Base-by-base conservation (phyloP, 192 early-diverging fungal species). In the Chytriomyces hyalinus region DNA sequence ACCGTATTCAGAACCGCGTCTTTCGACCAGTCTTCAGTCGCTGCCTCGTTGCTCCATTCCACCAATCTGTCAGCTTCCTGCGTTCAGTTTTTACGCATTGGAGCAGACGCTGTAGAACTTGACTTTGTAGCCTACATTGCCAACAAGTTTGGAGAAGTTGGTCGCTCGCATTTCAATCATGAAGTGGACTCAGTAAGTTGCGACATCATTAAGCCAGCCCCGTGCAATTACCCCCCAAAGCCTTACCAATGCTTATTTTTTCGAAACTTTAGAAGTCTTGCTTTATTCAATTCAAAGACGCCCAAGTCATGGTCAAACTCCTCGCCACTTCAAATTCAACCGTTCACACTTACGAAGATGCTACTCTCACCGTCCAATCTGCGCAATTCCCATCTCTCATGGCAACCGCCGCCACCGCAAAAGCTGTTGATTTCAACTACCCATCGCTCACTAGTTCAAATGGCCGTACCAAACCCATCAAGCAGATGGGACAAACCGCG, bases 211-310 rank as follows among this genome's bases (percentile, higher is more conserved):
- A 57, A n/a, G 10, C 10, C 51, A 20, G 53, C 53, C 3, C 3
- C 1, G 15, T 57, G 53, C 53, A 13, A 20, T 57, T 57, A n/a
- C 53, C 53, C 20, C 20, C 53, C 20, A n/a, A 20, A 57, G 53
- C 15, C 53, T 13, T 20, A 57, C 15, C 53, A 57, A n/a, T 57
- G 15, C 53, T 57, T 57, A 10, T 15, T n/a, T 13, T 57, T 20
- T n/a, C 53, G 15, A n/a, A 13, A 57, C 53, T 20, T n/a, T 20
- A 57, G 53, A 57, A 70, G 53, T 53, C 68, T 3, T 70, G 68
- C 50, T 70, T 22, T n/a, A 53, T 70, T 26, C 68, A 70, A 53
- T 53, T 70, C 51, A 28, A 10, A 70, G 50, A 70, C 50, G 15
- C 50, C 5, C 7, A 15, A 15, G 50, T 53, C 22, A 70, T 70